Conservation (phyloP, 2,329 filamentous ascomycete species). For the Trichoderma sp. region DNA sequence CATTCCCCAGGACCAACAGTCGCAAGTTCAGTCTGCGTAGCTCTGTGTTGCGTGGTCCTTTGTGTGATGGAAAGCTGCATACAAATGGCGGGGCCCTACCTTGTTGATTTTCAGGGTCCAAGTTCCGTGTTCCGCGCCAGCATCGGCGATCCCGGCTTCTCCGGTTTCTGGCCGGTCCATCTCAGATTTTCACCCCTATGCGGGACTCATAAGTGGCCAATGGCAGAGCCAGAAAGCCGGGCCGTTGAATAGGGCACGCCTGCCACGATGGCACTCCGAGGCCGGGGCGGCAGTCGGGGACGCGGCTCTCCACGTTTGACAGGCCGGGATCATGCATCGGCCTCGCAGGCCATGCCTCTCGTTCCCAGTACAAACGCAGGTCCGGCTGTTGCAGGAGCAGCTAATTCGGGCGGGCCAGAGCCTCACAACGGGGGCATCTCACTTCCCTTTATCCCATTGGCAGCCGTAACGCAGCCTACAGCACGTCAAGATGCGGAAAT, state of each 20-base stretch:
- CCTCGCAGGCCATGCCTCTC: conserved; percentile 12
- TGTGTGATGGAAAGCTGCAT: no score
- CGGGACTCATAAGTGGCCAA: conserved; percentile 12
- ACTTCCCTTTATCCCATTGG: conserved; percentile 1
- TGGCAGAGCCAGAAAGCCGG: conserved; percentile 9
- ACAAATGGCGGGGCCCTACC: neutral
- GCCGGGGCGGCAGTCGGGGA: neutral
- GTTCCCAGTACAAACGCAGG: neutral
- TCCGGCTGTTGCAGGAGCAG: neutral
- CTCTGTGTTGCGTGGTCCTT: no score
- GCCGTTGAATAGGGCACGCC: conserved; percentile 3
- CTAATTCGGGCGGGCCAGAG: neutral
- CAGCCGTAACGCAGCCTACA: neutral
- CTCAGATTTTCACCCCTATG: neutral
- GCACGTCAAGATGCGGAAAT: conserved; percentile 1
- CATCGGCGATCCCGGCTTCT: conserved; percentile 21
- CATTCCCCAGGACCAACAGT: no score
- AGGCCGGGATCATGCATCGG: neutral
- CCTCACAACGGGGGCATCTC: neutral
- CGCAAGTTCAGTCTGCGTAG: no score
- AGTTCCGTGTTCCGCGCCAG: conserved; percentile 16
- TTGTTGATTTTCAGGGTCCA: conserved; percentile 22
- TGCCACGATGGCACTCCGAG: neutral
- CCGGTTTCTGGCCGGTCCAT: conserved; percentile 7
- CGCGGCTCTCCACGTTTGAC: conserved; percentile 7